Conservation (phyloP, 2,329 filamentous ascomycete genomes). For the Exutisphaerella laricina region DNA sequence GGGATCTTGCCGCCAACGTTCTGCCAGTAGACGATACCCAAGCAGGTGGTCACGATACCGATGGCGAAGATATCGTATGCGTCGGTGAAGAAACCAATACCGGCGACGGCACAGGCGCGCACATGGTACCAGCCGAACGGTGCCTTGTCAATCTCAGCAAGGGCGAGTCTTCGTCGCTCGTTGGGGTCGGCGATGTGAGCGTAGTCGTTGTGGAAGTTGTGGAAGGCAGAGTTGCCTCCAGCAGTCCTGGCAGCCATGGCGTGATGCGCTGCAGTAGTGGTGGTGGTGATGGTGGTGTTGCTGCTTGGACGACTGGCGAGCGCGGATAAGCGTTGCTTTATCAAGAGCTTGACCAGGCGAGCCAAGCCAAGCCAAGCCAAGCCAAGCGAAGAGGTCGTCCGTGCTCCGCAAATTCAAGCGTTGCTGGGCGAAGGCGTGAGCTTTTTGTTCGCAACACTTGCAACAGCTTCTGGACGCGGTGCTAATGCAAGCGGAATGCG, state of each 20-base stretch:
- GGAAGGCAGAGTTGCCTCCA: constrained; percentile 65
- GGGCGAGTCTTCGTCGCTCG: constrained; percentile 70
- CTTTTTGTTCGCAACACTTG: neutral
- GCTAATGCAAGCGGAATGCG: constrained; percentile 5
- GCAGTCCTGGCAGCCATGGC: constrained; percentile 41
- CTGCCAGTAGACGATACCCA: constrained; percentile 71
- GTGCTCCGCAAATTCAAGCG: neutral
- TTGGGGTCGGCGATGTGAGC: constrained; percentile 62
- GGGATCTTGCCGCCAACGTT: constrained; percentile 10
- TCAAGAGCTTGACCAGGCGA: neutral
- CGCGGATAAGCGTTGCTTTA: neutral
- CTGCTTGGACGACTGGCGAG: constrained; percentile 3
- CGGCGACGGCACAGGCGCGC: constrained; percentile 68
- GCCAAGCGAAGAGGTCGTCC: neutral
- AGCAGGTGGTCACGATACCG: constrained; percentile 66
- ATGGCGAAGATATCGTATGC: constrained; percentile 74
- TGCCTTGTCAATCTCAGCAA: constrained; percentile 76
- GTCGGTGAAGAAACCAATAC: constrained; percentile 85
- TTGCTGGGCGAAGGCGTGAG: neutral
- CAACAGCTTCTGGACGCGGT: constrained; percentile 7
- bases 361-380: constrained; percentile 1
- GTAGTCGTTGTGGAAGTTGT: constrained; percentile 74
- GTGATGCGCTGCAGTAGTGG: constrained; percentile 3
- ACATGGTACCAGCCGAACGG: constrained; percentile 82
- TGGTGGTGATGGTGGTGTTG: neutral